Base-by-base conservation (phyloP, 2,329 filamentous ascomycete species). In the Sporothrix sp. region DNA sequence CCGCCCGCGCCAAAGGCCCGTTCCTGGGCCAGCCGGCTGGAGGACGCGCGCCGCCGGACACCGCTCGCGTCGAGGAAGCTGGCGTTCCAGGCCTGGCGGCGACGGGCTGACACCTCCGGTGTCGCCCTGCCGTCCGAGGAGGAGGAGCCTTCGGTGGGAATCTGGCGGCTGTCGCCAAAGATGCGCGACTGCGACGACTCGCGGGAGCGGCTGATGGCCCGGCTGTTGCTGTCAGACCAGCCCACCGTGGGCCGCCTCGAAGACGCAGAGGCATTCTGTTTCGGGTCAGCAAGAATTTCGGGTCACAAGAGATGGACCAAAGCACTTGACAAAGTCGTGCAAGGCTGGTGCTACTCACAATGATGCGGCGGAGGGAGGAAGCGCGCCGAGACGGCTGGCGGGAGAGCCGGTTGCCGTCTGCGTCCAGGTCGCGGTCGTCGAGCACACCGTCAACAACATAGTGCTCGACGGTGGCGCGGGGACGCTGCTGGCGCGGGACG, bases 221-320 rank as follows among this genome's bases (percentile, higher is more conserved):
- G 32, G 16, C 46, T 40, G 11, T 51, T 37, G 36, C n/a, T 46
- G 16, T 52, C 52, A 1, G 52, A 39, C 54, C 52, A 51, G 18
- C 50, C 50, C 4, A 52, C 47, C 1, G 47, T 47, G 2, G 50
- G 50, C 9, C 50, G 52, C 20, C 50, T 42, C 2, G 39, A 16
- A 20, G 48, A 16, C 9, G 32, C 27, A 3, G 48, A 50, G 16
- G 39, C 33, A 18, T 49, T 49, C 46, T 49, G n/a, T n/a, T n/a
- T n/a, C n/a, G n/a, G n/a, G n/a, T n/a, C n/a, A n/a, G n/a, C n/a
- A n/a, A n/a, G n/a, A n/a, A n/a, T n/a, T n/a, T n/a, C n/a, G n/a
- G n/a, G n/a, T n/a, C n/a, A n/a, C n/a, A n/a, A n/a, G n/a, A n/a
- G n/a, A n/a, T n/a, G n/a, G n/a, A n/a, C n/a, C n/a, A n/a, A n/a